Evolutionary conservation across 2,329 filamentous ascomycete genomes (phyloP).

Genomic region (Emergomyces pasteurianus): DNA sequence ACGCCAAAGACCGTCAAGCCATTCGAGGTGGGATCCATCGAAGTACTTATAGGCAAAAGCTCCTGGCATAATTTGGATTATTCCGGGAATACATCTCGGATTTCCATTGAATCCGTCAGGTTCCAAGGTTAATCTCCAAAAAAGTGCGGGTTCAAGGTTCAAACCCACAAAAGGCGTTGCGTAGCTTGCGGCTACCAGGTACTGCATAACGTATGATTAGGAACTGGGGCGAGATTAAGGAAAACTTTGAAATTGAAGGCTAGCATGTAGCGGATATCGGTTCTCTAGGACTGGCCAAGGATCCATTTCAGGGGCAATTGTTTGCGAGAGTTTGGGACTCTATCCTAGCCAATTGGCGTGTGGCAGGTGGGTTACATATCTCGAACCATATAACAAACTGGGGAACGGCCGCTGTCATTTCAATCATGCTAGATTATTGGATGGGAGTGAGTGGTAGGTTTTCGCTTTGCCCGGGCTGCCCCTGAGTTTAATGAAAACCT

Average conservation of each 20-base stretch:
- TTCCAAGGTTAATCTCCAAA: not conserved
- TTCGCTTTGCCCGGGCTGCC: not conserved
- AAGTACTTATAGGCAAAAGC: constrained; percentile 11
- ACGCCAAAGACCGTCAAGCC: constrained; percentile 1
- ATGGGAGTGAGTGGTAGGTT: not conserved
- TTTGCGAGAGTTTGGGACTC: not conserved
- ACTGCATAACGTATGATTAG: not conserved
- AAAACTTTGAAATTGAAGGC: not conserved
- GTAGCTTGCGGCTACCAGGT: not conserved
- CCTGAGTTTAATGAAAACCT: not conserved
- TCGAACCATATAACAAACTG: not conserved
- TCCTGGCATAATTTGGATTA: not conserved
- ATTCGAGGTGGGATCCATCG: constrained; percentile 1
- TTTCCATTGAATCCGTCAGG: not conserved
- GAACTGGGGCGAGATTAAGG: not conserved
- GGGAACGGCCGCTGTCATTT: not conserved
- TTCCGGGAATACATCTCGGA: not conserved
- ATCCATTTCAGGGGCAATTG: not conserved
- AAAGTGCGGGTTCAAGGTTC: not conserved
- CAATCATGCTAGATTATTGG: not conserved
- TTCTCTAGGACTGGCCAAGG: not conserved
- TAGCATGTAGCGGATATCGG: not conserved
- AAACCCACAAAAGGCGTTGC: not conserved
- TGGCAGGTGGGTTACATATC: not conserved
- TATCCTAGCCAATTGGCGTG: not conserved